Conservation (phyloP, 306 rosid species). For the Abrus pulchellus region DNA sequence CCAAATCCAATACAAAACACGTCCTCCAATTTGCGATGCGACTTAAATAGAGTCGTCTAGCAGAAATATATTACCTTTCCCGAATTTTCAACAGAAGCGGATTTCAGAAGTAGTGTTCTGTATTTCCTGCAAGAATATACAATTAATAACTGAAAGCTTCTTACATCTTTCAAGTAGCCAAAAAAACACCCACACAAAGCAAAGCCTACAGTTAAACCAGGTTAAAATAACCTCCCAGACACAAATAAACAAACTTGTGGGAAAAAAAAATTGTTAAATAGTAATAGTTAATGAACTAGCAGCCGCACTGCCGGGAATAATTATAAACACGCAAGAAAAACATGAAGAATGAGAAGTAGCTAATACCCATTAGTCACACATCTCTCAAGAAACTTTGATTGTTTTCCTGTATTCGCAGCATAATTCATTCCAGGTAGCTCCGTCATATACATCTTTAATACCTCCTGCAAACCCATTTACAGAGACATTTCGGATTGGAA, state of each 20-base stretch:
- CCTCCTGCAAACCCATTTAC: conserved; percentile 65
- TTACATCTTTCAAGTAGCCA: conserved; percentile 38
- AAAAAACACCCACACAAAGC: conserved; percentile 15
- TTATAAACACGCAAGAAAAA: conserved; percentile 26
- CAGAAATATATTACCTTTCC: conserved; percentile 63
- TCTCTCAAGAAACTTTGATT: conserved; percentile 83
- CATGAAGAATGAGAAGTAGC: conserved; percentile 15
- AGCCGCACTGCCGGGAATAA: conserved; percentile 8
- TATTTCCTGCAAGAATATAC: conserved; percentile 73
- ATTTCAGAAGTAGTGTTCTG: conserved; percentile 76
- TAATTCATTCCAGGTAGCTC: conserved; percentile 92
- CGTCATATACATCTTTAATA: conserved; percentile 67
- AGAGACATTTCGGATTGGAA: background rate
- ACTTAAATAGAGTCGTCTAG: conserved; percentile 17
- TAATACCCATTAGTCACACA: conserved; percentile 85
- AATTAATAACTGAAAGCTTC: conserved; percentile 3
- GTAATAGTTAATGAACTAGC: conserved; percentile 12
- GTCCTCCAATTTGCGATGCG: background rate
- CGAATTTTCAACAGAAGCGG: conserved; percentile 49
- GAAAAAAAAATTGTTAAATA: background rate
- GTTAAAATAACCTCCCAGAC: background rate
- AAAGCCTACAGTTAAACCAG: conserved; percentile 4
- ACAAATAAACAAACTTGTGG: background rate
- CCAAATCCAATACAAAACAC: background rate
- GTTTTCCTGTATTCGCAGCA: conserved; percentile 93